A percentile compares a stretch with the other conserved stretches of the same genome.
phyloP scores from a whole-genome alignment of 306 rosid species.

The Acacia confusa region DNA sequence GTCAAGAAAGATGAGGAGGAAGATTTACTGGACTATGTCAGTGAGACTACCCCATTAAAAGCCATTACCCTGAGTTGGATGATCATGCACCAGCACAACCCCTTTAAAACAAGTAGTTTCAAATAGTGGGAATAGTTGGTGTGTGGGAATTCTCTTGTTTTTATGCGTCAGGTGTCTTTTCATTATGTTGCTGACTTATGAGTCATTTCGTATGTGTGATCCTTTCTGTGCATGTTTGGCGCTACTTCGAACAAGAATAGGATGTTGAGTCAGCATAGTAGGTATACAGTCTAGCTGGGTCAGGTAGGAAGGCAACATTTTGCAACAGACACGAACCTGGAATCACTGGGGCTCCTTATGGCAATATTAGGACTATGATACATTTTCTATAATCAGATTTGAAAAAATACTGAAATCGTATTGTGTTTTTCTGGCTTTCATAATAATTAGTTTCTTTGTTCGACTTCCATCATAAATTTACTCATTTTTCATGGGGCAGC shows the following conservation, averaged over 20 bases:
- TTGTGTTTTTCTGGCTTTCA: neutral
- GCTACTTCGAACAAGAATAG: neutral
- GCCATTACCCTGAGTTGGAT: neutral
- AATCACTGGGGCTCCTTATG: neutral
- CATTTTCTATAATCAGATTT: neutral
- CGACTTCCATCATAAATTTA: conserved; percentile 29
- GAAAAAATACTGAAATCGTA: neutral
- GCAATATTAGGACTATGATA: neutral
- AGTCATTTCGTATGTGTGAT: neutral
- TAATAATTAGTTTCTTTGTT: conserved; percentile 39
- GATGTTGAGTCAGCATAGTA: neutral
- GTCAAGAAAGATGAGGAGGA: neutral
- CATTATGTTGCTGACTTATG: neutral
- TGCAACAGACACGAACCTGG: neutral
- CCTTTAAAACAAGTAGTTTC: neutral
- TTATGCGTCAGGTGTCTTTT: neutral
- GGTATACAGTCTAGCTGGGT: neutral
- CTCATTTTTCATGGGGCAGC: conserved; percentile 15
- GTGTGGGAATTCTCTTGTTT: neutral
- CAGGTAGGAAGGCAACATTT: neutral
- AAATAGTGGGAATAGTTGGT: neutral
- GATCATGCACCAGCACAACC: neutral
- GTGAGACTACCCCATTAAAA: neutral
- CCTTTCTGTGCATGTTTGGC: neutral
- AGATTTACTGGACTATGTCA: neutral